These are phyloP conservation scores for Paramyrothecium roridum DNA, from an alignment of 2,329 filamentous ascomycete genomes.

Conservation along the genomic window DNA sequence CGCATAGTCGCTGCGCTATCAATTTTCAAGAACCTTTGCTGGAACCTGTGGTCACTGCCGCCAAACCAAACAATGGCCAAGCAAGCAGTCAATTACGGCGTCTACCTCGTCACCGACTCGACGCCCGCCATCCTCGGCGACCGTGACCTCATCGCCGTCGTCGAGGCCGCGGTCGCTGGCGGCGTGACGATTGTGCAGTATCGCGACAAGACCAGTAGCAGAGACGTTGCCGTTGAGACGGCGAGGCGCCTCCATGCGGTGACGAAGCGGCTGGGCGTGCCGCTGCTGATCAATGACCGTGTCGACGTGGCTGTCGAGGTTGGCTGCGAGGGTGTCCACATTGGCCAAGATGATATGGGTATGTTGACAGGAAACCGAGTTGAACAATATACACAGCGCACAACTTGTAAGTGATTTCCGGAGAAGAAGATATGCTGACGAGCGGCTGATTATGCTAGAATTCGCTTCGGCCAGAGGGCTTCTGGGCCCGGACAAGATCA, in stretches of 20 bases:
- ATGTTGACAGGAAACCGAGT: slow-evolving; percentile 20
- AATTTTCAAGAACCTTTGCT: no score
- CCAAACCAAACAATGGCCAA: slow-evolving; percentile 11
- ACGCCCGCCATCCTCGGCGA: slow-evolving; percentile 78
- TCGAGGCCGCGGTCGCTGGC: slow-evolving; percentile 71
- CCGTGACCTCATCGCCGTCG: slow-evolving; percentile 67
- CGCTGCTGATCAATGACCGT: slow-evolving; percentile 89
- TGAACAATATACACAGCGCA: no score
- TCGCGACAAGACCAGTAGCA: slow-evolving; percentile 82
- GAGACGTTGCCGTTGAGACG: slow-evolving; percentile 65
- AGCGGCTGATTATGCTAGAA: slow-evolving; percentile 9
- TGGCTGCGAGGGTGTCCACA: slow-evolving; percentile 86
- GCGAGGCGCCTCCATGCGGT: slow-evolving; percentile 69
- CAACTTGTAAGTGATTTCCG: neutral
- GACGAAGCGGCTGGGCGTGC: slow-evolving; percentile 65
- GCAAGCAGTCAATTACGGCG: slow-evolving; percentile 63
- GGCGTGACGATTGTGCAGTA: slow-evolving; percentile 88
- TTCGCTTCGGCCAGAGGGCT: slow-evolving; percentile 60
- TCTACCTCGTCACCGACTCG: slow-evolving; percentile 92
- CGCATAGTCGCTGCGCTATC: neutral
- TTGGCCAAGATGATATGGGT: slow-evolving; percentile 94
- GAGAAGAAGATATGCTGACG: neutral
- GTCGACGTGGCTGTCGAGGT: slow-evolving; percentile 84
- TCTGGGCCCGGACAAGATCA: slow-evolving; percentile 74
- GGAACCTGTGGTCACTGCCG: neutral